Evolutionary conservation across 495 filamentous ascomycete species (phyloP), one percentile per base, ranked within the genome.

Genomic region (Darksidea phi): DNA sequence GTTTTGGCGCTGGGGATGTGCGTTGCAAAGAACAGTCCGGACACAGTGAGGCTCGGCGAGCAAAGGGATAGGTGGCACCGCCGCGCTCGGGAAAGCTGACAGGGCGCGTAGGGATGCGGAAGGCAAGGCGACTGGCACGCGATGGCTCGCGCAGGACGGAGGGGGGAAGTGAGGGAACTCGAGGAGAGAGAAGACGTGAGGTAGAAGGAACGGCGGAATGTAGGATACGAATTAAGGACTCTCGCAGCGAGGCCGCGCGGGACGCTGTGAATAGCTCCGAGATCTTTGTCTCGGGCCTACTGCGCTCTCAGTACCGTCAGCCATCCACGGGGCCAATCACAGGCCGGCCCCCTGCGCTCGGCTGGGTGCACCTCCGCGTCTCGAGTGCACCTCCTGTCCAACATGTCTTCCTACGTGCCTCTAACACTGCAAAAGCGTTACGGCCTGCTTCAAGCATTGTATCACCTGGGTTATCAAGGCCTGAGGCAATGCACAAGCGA

Each of bases 361-460:
- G 47, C 15, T 50, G 6, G n/a, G 47, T 21, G 4, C 15, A 50
- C 17, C 41, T 43, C 41, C 41, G 41, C 28, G 58, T 61, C 49
- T 61, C 58, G 42, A 37, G 26, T 32, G 11, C 24, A 10, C 12
- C 58, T 61, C 58, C 57, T 60, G 48, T 47, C 41, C 20, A 49
- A 42, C 25, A 49, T 49, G 41, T 41, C 21, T 0, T 37, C 49
- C 36, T 24, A 26, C n/a, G 17, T 15, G 15, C 24, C 23, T 54
- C 58, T 46, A 23, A 61, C 41, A 61, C 58, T 17, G 38, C 21
- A 24, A 41, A 46, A 23, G 58, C 58, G 49, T 54, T 50, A 43
- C 42, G 21, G 58, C 36, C 57, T 54, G 57, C 57, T 50, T 59
- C 57, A 59, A 42, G n/a, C 11, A 15, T 17, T 51, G 57, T 61